phyloP scores from a whole-genome alignment of 2,329 filamentous ascomycete species.

The Hymenoscyphus repandus region DNA sequence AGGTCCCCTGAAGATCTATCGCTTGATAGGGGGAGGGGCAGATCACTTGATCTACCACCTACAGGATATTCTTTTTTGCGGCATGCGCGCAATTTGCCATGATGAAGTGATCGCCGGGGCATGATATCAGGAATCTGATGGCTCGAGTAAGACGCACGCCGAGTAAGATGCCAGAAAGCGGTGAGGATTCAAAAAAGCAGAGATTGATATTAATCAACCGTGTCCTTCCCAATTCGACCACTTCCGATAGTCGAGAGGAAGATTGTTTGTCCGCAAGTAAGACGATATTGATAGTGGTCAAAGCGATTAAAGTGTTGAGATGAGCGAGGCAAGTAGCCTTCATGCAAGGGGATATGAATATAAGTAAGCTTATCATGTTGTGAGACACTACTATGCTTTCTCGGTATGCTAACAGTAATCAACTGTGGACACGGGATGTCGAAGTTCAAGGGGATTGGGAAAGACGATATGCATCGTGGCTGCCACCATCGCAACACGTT shows the following conservation, averaged over 20 bases:
- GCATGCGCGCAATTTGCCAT: not conserved
- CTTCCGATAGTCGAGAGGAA: not conserved
- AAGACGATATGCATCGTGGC: conserved; percentile 1
- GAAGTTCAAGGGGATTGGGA: not conserved
- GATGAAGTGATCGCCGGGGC: conserved; percentile 1
- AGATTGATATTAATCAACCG: not conserved
- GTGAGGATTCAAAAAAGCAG: not conserved
- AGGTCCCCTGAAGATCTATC: not conserved
- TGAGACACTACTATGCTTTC: not conserved
- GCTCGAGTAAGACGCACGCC: too few relatives aligned
- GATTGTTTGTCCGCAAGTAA: not conserved
- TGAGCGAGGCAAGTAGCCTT: not conserved
- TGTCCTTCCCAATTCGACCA: too few relatives aligned
- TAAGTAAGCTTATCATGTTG: conserved; percentile 11
- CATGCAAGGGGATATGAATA: conserved; percentile 7
- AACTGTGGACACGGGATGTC: not conserved
- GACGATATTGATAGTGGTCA: not conserved
- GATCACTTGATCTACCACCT: not conserved
- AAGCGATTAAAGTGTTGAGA: not conserved
- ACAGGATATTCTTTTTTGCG: not conserved
- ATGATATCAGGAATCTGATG: too few relatives aligned
- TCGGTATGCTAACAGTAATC: not conserved
- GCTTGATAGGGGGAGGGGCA: not conserved
- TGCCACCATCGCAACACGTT: conserved; percentile 4
- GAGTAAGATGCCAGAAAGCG: not conserved